Conservation (phyloP, 441 rosid genomes). For the Pelargonium cotyledonis region DNA sequence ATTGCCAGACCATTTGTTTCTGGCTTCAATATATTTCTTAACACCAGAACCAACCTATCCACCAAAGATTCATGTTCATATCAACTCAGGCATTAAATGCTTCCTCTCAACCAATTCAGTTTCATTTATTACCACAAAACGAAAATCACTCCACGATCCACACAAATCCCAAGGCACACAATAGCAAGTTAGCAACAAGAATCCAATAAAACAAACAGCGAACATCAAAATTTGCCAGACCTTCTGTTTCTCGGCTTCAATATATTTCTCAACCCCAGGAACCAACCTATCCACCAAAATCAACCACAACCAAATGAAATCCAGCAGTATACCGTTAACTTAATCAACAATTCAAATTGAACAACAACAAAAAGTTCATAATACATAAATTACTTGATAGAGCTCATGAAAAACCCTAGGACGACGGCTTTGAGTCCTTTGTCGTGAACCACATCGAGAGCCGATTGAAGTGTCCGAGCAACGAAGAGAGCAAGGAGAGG, state of each 20-base stretch:
- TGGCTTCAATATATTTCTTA: slow-evolving; percentile 71
- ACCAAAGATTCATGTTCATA: neutral
- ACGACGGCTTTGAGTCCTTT: slow-evolving; percentile 57
- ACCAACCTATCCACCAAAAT: slow-evolving; percentile 42
- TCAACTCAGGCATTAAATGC: neutral
- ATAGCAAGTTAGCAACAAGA: neutral
- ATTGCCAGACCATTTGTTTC: slow-evolving; percentile 72
- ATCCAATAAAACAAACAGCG: slow-evolving; percentile 8
- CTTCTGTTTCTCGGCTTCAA: slow-evolving; percentile 92
- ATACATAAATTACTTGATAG: slow-evolving; percentile 47
- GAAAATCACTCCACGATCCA: neutral
- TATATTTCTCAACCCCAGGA: slow-evolving; percentile 72
- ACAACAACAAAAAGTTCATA: neutral
- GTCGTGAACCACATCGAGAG: slow-evolving; percentile 39
- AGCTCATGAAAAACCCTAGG: slow-evolving; percentile 45
- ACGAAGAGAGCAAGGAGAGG: slow-evolving; percentile 59
- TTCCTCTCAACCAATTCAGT: neutral
- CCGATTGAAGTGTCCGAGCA: slow-evolving; percentile 48
- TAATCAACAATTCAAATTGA: neutral
- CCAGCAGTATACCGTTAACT: slow-evolving; percentile 2
- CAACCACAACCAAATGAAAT: slow-evolving; percentile 10
- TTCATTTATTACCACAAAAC: neutral
- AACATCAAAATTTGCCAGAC: slow-evolving; percentile 27
- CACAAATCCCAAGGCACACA: neutral
- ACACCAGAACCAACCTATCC: slow-evolving; percentile 73